These are phyloP conservation scores for Plasmodium berghei DNA, from an alignment of 169 alveolate species.

Conservation along the genomic window DNA sequence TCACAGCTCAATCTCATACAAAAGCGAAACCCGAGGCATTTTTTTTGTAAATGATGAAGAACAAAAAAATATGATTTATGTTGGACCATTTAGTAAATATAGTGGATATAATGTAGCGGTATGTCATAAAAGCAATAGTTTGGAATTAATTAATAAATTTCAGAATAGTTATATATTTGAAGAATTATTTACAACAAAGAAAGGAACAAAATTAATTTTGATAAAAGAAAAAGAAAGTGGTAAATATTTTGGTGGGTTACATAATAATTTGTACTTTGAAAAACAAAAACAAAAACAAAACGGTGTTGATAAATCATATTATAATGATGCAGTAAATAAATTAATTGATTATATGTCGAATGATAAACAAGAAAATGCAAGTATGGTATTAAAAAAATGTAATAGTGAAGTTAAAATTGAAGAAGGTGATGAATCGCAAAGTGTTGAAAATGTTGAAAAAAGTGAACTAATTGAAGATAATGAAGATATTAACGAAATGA, in stretches of 20 bases:
- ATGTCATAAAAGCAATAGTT: conserved; percentile 4
- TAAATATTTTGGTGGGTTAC: conserved; percentile 53
- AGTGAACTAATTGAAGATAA: no score
- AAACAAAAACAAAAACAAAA: conserved; percentile 32
- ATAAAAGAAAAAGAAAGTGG: conserved; percentile 58
- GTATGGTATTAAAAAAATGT: conserved; percentile 16
- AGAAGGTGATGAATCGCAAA: background rate
- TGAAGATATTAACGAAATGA: background rate
- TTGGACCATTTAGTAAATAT: conserved; percentile 45
- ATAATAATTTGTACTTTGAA: conserved; percentile 18
- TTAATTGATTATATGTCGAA: conserved; percentile 44
- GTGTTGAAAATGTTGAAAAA: no score
- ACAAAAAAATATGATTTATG: conserved; percentile 21
- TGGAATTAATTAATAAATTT: conserved; percentile 5
- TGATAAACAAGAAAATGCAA: conserved; percentile 26
- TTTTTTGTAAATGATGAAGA: conserved; percentile 39
- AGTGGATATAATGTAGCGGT: conserved; percentile 16
- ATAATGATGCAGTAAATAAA: conserved; percentile 37
- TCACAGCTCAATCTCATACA: conserved; percentile 37
- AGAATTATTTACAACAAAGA: conserved; percentile 51
- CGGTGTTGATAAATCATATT: conserved; percentile 33
- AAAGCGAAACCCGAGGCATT: conserved; percentile 49
- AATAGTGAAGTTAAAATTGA: conserved; percentile 41
- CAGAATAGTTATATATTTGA: conserved; percentile 40
- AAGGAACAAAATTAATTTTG: conserved; percentile 50